A percentile compares a stretch with the other conserved stretches of the same genome.
Conservation (phyloP, 202 grass and related monocot species). For the Schoenoplectus triqueter region DNA sequence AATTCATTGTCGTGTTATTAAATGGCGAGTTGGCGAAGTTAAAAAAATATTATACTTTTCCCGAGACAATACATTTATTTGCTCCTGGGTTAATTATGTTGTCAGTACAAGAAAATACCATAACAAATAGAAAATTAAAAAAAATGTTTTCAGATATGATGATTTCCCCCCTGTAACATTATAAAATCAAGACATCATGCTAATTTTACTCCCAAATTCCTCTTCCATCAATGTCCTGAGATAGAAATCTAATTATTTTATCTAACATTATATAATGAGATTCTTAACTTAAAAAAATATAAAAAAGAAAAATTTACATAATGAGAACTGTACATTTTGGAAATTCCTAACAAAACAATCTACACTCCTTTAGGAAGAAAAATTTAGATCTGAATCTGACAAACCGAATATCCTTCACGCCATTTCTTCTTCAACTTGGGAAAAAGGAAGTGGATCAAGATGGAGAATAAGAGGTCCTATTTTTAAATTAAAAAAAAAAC, state of each 20-base stretch:
- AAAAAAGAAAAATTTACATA: not conserved
- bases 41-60: not conserved
- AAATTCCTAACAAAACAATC: not conserved
- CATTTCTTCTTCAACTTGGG: not conserved
- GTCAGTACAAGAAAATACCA: not conserved
- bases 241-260: not conserved
- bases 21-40: not conserved
- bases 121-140: not conserved
- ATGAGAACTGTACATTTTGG: not conserved
- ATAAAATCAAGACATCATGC: not conserved
- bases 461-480: too few relatives aligned
- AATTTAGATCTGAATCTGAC: constrained; percentile 32
- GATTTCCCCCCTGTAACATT: not conserved
- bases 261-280: not conserved
- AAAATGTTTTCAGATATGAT: not conserved
- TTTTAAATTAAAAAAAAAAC: too few relatives aligned
- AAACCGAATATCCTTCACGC: constrained; percentile 17
- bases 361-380: not conserved
- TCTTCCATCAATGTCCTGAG: not conserved
- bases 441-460: not conserved
- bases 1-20: not conserved
- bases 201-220: not conserved
- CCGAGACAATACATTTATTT: not conserved
- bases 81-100: not conserved
- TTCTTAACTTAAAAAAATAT: not conserved